A percentile compares a stretch with the other conserved stretches of the same genome.
Conservation (phyloP, 352 stramenopile species). For the Phytophthora tubulina region DNA sequence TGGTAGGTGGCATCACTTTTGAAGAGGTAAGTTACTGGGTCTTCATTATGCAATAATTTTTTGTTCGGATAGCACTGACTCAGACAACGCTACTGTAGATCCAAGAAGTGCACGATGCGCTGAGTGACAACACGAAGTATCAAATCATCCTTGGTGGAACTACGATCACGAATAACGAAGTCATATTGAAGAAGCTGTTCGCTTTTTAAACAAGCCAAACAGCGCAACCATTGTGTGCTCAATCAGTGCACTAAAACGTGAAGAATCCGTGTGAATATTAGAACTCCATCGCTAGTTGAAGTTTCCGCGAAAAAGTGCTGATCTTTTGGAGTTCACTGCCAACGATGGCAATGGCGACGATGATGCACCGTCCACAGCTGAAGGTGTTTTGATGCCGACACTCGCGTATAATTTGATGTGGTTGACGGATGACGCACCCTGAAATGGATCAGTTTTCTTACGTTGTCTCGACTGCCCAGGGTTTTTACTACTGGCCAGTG, state of each 20-base stretch:
- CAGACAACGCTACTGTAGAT: conserved; percentile 46
- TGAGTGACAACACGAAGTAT: conserved; percentile 56
- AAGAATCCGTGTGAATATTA: conserved; percentile 20
- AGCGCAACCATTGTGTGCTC: neutral
- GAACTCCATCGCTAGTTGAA: conserved; percentile 19
- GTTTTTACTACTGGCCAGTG: conserved; percentile 14
- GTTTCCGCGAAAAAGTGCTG: conserved; percentile 9
- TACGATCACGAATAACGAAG: conserved; percentile 74
- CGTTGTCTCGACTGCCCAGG: conserved; percentile 4
- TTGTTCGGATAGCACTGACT: conserved; percentile 2
- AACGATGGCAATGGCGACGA: conserved; percentile 15
- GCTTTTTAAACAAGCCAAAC: conserved; percentile 19
- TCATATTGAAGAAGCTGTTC: conserved; percentile 73
- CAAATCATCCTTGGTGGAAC: conserved; percentile 81
- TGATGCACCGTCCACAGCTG: conserved; percentile 2
- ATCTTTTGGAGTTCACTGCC: conserved; percentile 13
- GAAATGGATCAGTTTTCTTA: conserved; percentile 6
- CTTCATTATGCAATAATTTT: neutral
- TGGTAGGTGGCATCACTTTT: conserved; percentile 83
- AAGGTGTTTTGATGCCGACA: neutral
- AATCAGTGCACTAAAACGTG: neutral
- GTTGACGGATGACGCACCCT: conserved; percentile 10
- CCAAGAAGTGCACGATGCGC: conserved; percentile 69
- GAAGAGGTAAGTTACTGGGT: conserved; percentile 55
- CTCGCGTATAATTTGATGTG: conserved; percentile 24